Percentiles rank a stretch among this genome's conserved stretches.
Conservation (phyloP, 208 protist genomes). For the Trypanosoma congolense region DNA sequence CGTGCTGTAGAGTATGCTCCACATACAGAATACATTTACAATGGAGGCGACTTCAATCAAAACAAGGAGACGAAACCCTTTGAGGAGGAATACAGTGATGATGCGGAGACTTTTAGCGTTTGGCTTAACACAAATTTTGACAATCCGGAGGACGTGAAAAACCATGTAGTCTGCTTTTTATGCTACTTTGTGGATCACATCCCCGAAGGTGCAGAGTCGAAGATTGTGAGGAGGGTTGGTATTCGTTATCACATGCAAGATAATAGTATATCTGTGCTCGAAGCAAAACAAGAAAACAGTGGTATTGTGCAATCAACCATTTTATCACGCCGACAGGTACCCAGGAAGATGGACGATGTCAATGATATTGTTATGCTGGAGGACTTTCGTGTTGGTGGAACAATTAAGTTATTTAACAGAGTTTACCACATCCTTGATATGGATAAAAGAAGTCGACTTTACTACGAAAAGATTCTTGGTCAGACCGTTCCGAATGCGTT, state of each 20-base stretch:
- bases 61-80: conserved; percentile 1
- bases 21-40: conserved; percentile 79
- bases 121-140: conserved; percentile 67
- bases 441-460: conserved; percentile 67
- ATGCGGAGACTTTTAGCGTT: conserved; percentile 48
- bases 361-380: conserved; percentile 55
- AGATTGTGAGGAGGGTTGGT: conserved; percentile 64
- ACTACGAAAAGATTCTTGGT: conserved; percentile 51
- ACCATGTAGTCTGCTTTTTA: conserved; percentile 74
- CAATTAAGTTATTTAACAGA: conserved; percentile 66
- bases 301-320: conserved; percentile 68
- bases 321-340: conserved; percentile 74
- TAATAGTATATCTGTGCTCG: conserved; percentile 72
- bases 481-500: conserved; percentile 33
- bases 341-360: conserved; percentile 30
- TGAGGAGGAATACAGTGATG: conserved; percentile 21
- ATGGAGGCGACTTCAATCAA: conserved; percentile 24
- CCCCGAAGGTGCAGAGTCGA: conserved; percentile 50
- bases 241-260: conserved; percentile 78
- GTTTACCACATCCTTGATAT: conserved; percentile 78
- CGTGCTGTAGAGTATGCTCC: conserved; percentile 55
- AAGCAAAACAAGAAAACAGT: conserved; percentile 64
- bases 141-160: conserved; percentile 45
- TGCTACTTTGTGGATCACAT: conserved; percentile 77
- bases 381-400: conserved; percentile 69